phyloP scores from a whole-genome alignment of 2,329 filamentous ascomycete genomes.

The Neofusicoccum umdonicola region DNA sequence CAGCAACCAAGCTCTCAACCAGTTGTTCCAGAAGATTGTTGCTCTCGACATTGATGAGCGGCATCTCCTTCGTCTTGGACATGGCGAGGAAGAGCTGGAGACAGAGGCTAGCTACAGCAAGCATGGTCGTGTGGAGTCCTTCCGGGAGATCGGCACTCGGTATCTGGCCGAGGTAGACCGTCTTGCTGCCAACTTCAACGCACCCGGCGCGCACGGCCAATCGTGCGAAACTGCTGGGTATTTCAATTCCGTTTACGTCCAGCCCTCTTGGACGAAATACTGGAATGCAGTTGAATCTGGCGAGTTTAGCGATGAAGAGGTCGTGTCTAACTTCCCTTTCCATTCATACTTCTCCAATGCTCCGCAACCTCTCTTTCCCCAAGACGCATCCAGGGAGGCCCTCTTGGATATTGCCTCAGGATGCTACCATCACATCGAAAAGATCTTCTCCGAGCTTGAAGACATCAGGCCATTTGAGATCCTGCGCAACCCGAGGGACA shows the following conservation, averaged over 20 bases:
- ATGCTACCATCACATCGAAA: conserved; percentile 83
- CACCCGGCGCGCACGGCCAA: conserved; percentile 90
- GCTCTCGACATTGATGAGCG: conserved; percentile 92
- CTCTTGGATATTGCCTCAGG: conserved; percentile 74
- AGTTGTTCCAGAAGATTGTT: conserved; percentile 97
- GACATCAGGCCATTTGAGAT: conserved; percentile 96
- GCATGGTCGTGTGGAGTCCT: conserved; percentile 89
- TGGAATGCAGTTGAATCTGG: conserved; percentile 61
- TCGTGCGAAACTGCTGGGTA: conserved; percentile 97
- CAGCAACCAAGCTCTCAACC: conserved; percentile 96
- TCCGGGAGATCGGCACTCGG: conserved; percentile 79
- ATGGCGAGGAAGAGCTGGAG: conserved; percentile 91
- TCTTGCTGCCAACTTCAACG: conserved; percentile 78
- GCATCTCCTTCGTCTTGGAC: conserved; percentile 86
- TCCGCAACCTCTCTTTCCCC: conserved; percentile 79
- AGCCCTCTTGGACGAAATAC: conserved; percentile 86
- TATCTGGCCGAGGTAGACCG: conserved; percentile 83
- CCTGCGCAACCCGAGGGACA: conserved; percentile 80
- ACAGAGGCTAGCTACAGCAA: conserved; percentile 89
- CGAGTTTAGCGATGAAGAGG: conserved; percentile 57
- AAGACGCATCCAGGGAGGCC: conserved; percentile 62
- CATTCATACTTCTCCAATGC: conserved; percentile 82
- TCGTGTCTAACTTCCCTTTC: conserved; percentile 80
- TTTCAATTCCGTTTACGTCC: conserved; percentile 88
- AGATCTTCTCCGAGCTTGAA: conserved; percentile 87